Conservation (phyloP, 2,329 filamentous ascomycete species). For the Coniella vitis region DNA sequence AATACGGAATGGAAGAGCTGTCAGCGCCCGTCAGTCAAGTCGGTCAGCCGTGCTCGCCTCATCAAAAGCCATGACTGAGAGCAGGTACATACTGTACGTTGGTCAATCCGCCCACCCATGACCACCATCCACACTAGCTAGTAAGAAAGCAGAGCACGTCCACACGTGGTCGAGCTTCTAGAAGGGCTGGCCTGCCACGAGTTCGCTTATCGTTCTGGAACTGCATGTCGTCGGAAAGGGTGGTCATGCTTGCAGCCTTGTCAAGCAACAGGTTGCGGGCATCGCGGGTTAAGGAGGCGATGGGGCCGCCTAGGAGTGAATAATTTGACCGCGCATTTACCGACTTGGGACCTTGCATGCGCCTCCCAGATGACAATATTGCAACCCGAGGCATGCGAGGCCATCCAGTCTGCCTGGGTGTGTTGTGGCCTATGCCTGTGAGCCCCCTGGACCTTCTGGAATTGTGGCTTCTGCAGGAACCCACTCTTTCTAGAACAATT, state of each 20-base stretch:
- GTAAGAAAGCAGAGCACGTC: no score
- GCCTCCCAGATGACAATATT: background rate
- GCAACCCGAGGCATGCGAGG: background rate
- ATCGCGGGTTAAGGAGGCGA: no score
- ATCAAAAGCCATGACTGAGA: no score
- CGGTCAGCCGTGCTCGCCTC: no score
- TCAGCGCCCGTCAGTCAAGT: no score
- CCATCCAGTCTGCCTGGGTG: background rate
- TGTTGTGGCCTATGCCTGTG: slow-evolving; percentile 4
- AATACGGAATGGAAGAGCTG: no score
- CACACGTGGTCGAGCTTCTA: slow-evolving; percentile 8
- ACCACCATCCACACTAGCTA: no score
- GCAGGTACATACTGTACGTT: no score
- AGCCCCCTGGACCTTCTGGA: slow-evolving; percentile 6
- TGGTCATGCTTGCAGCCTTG: background rate
- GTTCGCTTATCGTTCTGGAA: background rate
- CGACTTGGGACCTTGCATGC: slow-evolving; percentile 10
- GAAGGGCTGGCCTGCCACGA: slow-evolving; percentile 1
- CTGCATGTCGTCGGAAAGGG: background rate
- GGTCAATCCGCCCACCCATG: no score
- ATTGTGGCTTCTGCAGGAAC: slow-evolving; percentile 8
- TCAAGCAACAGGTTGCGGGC: background rate
- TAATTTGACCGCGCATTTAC: background rate
- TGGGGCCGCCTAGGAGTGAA: no score
- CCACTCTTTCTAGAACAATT: slow-evolving; percentile 16